Conservation (phyloP, 2,329 filamentous ascomycete species). For the Phaeoacremonium minimum region DNA sequence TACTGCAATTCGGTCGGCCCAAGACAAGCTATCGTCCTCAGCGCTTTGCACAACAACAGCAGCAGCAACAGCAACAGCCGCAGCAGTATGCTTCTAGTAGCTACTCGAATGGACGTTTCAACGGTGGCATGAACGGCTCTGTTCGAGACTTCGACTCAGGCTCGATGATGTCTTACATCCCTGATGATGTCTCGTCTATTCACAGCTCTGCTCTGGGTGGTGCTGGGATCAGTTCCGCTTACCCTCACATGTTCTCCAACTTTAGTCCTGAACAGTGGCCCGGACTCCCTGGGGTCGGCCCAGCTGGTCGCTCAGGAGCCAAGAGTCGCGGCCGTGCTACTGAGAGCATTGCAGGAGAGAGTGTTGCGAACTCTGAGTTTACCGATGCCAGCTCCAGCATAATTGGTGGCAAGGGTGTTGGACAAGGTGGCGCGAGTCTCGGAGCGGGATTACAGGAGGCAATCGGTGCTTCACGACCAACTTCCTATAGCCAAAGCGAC, state of each 20-base stretch:
- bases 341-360: constrained; percentile 85
- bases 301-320: constrained; percentile 56
- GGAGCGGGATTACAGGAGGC: constrained; percentile 72
- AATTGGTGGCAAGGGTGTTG: constrained; percentile 68
- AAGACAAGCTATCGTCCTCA: constrained; percentile 92
- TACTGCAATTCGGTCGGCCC: constrained; percentile 91
- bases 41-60: constrained; percentile 49
- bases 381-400: constrained; percentile 80
- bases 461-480: constrained; percentile 59
- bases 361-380: constrained; percentile 84
- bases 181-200: constrained; percentile 93
- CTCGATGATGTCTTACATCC: constrained; percentile 91
- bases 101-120: constrained; percentile 34
- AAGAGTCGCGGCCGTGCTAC: constrained; percentile 64
- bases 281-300: constrained; percentile 62
- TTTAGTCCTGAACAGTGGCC: constrained; percentile 90
- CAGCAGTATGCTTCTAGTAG: constrained; percentile 17
- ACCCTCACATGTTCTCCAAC: constrained; percentile 91
- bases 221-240: constrained; percentile 74
- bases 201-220: constrained; percentile 89
- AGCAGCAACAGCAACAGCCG: constrained; percentile 9
- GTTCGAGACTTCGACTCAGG: constrained; percentile 66
- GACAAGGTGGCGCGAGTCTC: constrained; percentile 84
- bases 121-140: constrained; percentile 31
- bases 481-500: constrained; percentile 74